These are phyloP conservation scores for Fusarium albidum DNA, from an alignment of 2,329 filamentous ascomycete species.

Conservation along the genomic window DNA sequence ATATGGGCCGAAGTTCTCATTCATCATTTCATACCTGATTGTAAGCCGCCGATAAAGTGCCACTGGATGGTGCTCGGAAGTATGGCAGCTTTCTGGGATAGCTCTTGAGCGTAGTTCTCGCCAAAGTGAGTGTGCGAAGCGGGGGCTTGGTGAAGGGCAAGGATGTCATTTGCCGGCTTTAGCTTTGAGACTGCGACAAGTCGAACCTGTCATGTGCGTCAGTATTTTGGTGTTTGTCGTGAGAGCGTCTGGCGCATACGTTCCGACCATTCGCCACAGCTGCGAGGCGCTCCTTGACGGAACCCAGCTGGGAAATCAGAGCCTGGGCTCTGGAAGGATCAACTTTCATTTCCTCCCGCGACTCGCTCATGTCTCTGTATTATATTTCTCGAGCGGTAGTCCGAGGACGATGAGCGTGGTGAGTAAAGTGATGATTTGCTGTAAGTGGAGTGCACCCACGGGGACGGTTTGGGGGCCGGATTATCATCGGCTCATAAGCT, in stretches of 20 bases:
- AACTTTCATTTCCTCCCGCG: conserved; percentile 64
- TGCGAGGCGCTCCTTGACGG: conserved; percentile 66
- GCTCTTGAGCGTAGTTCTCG: conserved; percentile 95
- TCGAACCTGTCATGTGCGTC: conserved; percentile 65
- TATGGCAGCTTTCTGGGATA: conserved; percentile 82
- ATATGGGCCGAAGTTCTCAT: conserved; percentile 3
- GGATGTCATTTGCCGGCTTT: conserved; percentile 90
- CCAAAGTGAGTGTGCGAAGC: conserved; percentile 81
- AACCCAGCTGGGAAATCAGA: conserved; percentile 68
- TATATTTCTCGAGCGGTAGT: not conserved
- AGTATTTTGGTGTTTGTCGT: conserved; percentile 19
- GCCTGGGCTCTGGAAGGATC: conserved; percentile 67
- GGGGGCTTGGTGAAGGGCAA: conserved; percentile 76
- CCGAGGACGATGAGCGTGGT: not conserved
- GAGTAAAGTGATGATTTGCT: conserved; percentile 25
- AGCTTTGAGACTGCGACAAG: conserved; percentile 96
- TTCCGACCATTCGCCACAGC: conserved; percentile 61
- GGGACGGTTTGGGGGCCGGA: conserved; percentile 39
- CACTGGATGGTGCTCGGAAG: conserved; percentile 82
- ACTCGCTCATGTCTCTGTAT: conserved; percentile 51
- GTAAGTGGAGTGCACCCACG: conserved; percentile 40
- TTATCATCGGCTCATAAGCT: conserved; percentile 45
- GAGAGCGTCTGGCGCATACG: conserved; percentile 50
- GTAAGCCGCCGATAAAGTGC: conserved; percentile 97
- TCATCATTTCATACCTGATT: conserved; percentile 77